phyloP scores from a whole-genome alignment of 805 yeast species.

The Yamadazyma paraphyllophila region DNA sequence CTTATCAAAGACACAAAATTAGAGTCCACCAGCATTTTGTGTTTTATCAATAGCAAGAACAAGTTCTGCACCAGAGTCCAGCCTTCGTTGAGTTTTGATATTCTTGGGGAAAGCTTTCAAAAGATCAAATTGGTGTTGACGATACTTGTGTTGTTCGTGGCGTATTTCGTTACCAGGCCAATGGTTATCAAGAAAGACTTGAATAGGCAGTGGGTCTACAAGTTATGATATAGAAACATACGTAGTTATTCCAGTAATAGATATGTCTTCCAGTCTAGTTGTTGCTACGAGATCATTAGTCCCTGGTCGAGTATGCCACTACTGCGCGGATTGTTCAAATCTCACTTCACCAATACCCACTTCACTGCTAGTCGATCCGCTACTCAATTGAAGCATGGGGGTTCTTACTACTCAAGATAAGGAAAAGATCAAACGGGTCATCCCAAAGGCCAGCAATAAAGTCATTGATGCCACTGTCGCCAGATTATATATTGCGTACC shows the following conservation, averaged over 20 bases:
- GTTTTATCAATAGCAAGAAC: slow-evolving; percentile 59
- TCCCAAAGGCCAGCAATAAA: slow-evolving; percentile 86
- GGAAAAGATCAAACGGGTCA: slow-evolving; percentile 82
- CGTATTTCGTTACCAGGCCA: slow-evolving; percentile 53
- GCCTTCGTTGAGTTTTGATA: slow-evolving; percentile 85
- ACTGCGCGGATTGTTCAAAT: not conserved
- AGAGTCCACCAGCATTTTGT: slow-evolving; percentile 78
- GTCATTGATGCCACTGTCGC: slow-evolving; percentile 90
- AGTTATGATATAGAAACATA: not conserved
- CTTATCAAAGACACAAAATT: slow-evolving; percentile 53
- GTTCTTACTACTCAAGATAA: slow-evolving; percentile 57
- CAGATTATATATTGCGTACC: slow-evolving; percentile 84
- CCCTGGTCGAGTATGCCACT: too few relatives aligned
- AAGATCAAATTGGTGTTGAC: slow-evolving; percentile 62
- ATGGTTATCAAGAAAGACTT: slow-evolving; percentile 54
- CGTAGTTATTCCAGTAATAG: too few relatives aligned
- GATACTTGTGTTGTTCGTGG: slow-evolving; percentile 47
- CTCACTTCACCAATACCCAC: not conserved
- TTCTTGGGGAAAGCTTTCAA: slow-evolving; percentile 65
- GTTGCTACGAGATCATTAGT: too few relatives aligned
- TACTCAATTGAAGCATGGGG: slow-evolving; percentile 25
- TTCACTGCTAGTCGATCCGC: not conserved
- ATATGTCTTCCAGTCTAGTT: too few relatives aligned
- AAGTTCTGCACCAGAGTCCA: slow-evolving; percentile 72
- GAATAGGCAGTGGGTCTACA: slow-evolving; percentile 50